These are phyloP conservation scores for Hibiscus syriacus DNA, from an alignment of 345 rosid genomes.

Conservation along the genomic window DNA sequence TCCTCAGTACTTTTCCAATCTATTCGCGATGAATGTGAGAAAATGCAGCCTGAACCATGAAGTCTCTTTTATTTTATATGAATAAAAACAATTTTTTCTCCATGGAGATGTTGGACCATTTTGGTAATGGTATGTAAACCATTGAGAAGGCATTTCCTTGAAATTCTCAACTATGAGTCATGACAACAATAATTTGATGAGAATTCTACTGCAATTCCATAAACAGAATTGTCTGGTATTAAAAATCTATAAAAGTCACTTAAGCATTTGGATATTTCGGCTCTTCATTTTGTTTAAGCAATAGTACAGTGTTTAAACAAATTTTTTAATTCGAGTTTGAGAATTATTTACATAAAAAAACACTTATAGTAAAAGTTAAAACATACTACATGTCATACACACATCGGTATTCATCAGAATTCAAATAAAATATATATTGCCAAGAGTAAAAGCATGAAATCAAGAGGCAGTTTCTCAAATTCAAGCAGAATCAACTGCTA, in stretches of 20 bases:
- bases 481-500: neutral
- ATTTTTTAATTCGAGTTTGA: too few relatives aligned
- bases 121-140: neutral
- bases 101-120: neutral
- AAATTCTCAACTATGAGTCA: neutral
- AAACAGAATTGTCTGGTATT: too few relatives aligned
- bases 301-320: too few relatives aligned
- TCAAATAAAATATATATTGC: neutral
- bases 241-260: too few relatives aligned
- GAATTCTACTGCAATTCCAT: too few relatives aligned
- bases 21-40: slow-evolving; percentile 83
- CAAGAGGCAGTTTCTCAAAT: neutral
- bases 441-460: neutral
- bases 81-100: neutral
- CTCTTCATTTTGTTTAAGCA: too few relatives aligned
- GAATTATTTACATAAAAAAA: too few relatives aligned
- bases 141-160: neutral
- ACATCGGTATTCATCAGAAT: too few relatives aligned
- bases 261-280: too few relatives aligned
- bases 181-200: neutral
- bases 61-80: neutral
- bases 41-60: slow-evolving; percentile 69
- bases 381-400: too few relatives aligned
- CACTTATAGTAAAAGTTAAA: too few relatives aligned
- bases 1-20: slow-evolving; percentile 87